Percentiles rank a stretch among this genome's conserved stretches.
These are phyloP conservation scores for Fusarium proliferatum DNA, from an alignment of 2,329 filamentous ascomycete species.

Conservation along the genomic window DNA sequence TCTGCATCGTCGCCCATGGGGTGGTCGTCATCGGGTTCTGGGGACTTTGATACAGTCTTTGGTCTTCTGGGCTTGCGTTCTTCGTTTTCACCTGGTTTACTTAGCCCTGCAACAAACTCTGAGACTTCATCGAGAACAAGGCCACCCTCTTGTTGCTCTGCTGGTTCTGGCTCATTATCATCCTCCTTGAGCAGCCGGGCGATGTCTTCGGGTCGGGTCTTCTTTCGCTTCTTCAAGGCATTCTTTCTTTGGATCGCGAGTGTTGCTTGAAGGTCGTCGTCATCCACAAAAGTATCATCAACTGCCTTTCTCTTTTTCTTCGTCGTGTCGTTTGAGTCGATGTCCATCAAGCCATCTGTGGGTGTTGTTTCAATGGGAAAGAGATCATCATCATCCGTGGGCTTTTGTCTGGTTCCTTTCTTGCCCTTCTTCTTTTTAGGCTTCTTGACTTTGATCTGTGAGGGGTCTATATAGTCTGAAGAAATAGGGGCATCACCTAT, in stretches of 20 bases:
- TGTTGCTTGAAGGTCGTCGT: constrained; percentile 90
- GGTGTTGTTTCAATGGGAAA: constrained; percentile 56
- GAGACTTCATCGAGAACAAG: constrained; percentile 96
- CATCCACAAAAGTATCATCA: constrained; percentile 81
- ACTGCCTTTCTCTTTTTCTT: constrained; percentile 72
- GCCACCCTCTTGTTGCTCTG: constrained; percentile 60
- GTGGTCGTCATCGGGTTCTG: constrained; percentile 54
- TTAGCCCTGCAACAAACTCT: constrained; percentile 90
- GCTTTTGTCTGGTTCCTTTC: constrained; percentile 78
- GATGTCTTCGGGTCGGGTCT: constrained; percentile 85
- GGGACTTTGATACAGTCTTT: constrained; percentile 49
- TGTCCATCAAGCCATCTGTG: constrained; percentile 73
- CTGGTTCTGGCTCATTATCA: constrained; percentile 61
- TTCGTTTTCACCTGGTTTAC: constrained; percentile 70
- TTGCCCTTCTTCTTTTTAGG: constrained; percentile 93
- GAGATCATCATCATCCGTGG: constrained; percentile 71
- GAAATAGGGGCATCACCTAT: constrained; percentile 52
- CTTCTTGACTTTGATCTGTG: constrained; percentile 93
- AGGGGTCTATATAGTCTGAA: constrained; percentile 90
- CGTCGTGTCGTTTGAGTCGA: constrained; percentile 69
- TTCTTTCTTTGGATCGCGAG: constrained; percentile 84
- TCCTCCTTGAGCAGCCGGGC: constrained; percentile 81
- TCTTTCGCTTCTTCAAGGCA: constrained; percentile 93
- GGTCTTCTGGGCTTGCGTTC: constrained; percentile 64
- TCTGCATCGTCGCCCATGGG: constrained; percentile 55